Conservation (phyloP, 73 alveolate species). For the Tetrahymena borealis region DNA sequence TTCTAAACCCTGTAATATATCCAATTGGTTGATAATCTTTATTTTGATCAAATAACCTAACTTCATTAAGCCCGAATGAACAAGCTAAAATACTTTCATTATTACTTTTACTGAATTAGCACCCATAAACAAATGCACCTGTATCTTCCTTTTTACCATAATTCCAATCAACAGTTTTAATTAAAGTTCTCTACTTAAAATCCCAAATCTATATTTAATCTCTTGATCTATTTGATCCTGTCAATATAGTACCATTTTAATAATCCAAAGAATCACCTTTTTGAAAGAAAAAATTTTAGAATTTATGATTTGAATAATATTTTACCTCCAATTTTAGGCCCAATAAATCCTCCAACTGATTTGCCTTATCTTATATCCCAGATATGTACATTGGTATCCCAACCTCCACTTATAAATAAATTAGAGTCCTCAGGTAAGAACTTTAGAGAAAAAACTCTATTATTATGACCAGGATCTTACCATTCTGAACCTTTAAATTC, state of each 20-base stretch:
- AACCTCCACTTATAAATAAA: constrained; percentile 74
- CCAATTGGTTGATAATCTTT: constrained; percentile 60
- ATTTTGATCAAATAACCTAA: constrained; percentile 59
- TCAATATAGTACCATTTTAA: constrained; percentile 63
- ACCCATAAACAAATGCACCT: constrained; percentile 56
- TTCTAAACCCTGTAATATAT: constrained; percentile 41
- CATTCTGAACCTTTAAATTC: constrained; percentile 61
- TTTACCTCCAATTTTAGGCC: constrained; percentile 41
- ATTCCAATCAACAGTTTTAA: constrained; percentile 61
- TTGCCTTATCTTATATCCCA: constrained; percentile 81
- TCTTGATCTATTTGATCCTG: constrained; percentile 75
- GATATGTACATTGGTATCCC: constrained; percentile 78
- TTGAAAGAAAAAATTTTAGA: neutral
- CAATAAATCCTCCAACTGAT: constrained; percentile 66
- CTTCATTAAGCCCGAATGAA: constrained; percentile 64
- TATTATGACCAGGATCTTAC: constrained; percentile 76
- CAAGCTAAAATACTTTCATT: constrained; percentile 71
- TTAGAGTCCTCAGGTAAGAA: constrained; percentile 67
- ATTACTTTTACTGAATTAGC: constrained; percentile 57
- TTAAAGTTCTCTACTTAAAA: constrained; percentile 57
- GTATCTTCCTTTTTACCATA: constrained; percentile 36
- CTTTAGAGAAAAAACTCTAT: constrained; percentile 70
- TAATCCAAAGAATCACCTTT: constrained; percentile 59
- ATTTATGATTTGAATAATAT: neutral
- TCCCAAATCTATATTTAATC: constrained; percentile 70